phyloP scores from a whole-genome alignment of 345 rosid genomes.

The Arabidopsis thaliana region TAIR10.1 NC_003075.7:10952501-10953000 shows the following conservation, averaged over 20 bases:
- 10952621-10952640: constrained; percentile 94
- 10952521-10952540: not conserved
- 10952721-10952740: constrained; percentile 79
- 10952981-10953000: constrained; percentile 31
- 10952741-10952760: constrained; percentile 65
- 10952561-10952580: not conserved
- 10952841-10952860: constrained; percentile 89
- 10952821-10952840: constrained; percentile 87
- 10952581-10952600: constrained; percentile 57
- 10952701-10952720: constrained; percentile 85
- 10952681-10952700: constrained; percentile 86
- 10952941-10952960: constrained; percentile 10
- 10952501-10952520: constrained; percentile 11
- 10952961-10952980: constrained; percentile 27
- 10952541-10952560: not conserved
- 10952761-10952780: constrained; percentile 61
- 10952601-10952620: constrained; percentile 86
- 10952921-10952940: constrained; percentile 46
- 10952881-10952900: constrained; percentile 87
- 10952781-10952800: constrained; percentile 60
- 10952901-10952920: constrained; percentile 60
- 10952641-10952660: constrained; percentile 83
- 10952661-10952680: constrained; percentile 80
- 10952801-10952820: constrained; percentile 76
- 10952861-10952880: constrained; percentile 95